Percentiles rank a stretch among this genome's conserved stretches.
These are phyloP conservation scores for Aeschynomene evenia DNA, from an alignment of 306 rosid genomes.

Conservation along the genomic window DNA sequence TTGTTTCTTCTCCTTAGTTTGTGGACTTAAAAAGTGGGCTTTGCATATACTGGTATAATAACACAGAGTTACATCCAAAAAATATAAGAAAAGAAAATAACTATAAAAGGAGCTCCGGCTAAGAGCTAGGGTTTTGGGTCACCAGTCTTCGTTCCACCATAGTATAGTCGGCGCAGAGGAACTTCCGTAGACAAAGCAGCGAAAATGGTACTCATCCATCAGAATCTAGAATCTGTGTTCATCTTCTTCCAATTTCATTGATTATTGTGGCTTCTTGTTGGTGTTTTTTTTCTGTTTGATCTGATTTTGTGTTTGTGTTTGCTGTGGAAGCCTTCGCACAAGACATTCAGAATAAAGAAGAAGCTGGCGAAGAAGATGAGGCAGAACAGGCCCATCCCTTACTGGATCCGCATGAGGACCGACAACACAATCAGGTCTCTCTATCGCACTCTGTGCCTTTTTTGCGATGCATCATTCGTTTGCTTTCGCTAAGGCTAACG, in stretches of 20 bases:
- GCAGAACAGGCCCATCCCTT: constrained; percentile 87
- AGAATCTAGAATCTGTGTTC: not conserved
- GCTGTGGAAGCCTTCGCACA: constrained; percentile 68
- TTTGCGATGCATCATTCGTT: not conserved
- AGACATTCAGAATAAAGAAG: constrained; percentile 87
- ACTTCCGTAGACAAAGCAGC: constrained; percentile 4
- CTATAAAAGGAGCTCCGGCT: not conserved
- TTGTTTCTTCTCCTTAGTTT: too few relatives aligned
- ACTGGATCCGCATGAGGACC: constrained; percentile 84
- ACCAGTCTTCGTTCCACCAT: not conserved
- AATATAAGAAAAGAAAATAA: too few relatives aligned
- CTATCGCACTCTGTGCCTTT: fast-evolving
- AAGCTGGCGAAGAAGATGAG: constrained; percentile 95
- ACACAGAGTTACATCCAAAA: too few relatives aligned
- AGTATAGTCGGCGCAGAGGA: constrained; percentile 28
- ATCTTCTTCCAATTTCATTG: not conserved
- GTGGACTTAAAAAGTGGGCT: too few relatives aligned
- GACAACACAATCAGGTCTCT: constrained; percentile 69
- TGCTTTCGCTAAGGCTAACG: not conserved
- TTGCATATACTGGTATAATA: too few relatives aligned
- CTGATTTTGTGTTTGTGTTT: not conserved
- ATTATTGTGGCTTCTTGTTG: too few relatives aligned
- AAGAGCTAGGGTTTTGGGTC: not conserved
- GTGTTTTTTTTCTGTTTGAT: too few relatives aligned
- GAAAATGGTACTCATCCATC: constrained; percentile 45